phyloP scores from a whole-genome alignment of 208 protist species.

The Acanthamoeba pearcei region DNA sequence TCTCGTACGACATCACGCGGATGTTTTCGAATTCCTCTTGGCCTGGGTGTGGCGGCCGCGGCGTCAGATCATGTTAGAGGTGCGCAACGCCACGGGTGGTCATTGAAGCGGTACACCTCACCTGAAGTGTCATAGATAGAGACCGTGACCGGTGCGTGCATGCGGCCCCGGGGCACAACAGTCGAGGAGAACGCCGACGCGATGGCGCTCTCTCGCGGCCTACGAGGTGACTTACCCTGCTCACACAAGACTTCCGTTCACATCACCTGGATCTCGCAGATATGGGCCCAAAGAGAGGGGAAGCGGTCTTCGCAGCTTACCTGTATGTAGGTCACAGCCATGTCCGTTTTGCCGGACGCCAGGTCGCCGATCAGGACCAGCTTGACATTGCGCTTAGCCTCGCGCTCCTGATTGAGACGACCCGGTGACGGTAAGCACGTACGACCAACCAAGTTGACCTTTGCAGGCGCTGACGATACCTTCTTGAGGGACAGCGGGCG shows the following conservation, averaged over 20 bases:
- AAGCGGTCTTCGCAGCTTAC: background rate
- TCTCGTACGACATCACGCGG: background rate
- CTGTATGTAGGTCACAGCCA: constrained; percentile 8
- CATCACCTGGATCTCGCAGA: no score
- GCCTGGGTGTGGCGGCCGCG: background rate
- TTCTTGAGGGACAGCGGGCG: background rate
- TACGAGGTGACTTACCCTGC: background rate
- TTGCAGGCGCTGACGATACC: no score
- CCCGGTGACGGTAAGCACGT: no score
- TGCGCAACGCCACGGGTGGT: no score
- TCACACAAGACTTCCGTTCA: background rate
- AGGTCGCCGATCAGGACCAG: background rate
- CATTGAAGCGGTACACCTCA: background rate
- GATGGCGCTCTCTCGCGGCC: background rate
- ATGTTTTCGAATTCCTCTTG: constrained; percentile 20
- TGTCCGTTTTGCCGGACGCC: background rate
- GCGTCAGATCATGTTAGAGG: no score
- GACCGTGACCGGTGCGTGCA: background rate
- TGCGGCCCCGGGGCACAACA: background rate
- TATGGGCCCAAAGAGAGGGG: no score
- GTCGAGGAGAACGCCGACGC: background rate
- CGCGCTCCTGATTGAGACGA: background rate
- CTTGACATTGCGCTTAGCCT: background rate
- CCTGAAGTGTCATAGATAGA: constrained; percentile 2
- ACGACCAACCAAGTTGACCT: no score